phyloP scores from a whole-genome alignment of 768 basidiomycete species.

The Psilocybe cyanescens region DNA sequence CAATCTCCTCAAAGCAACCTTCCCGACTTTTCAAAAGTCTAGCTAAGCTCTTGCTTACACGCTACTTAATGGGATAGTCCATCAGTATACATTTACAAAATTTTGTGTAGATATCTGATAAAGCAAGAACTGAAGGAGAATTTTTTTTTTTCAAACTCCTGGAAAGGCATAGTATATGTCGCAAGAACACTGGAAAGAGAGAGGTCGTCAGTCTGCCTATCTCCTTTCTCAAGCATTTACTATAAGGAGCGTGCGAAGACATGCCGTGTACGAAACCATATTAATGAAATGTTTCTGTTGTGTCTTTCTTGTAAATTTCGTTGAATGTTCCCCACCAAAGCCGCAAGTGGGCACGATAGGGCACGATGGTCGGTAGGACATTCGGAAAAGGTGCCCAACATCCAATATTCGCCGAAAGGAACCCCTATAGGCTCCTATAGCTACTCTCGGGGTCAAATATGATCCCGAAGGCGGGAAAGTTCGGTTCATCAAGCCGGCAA shows the following conservation, averaged over 20 bases:
- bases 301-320: background rate
- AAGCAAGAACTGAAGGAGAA: no score
- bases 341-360: background rate
- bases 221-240: constrained; percentile 10
- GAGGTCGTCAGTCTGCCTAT: constrained; percentile 14
- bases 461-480: background rate
- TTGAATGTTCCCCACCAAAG: background rate
- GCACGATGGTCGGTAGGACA: background rate
- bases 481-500: background rate
- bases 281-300: background rate
- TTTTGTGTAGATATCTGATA: no score
- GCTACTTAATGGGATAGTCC: no score
- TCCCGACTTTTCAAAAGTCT: no score
- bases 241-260: background rate
- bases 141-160: no score
- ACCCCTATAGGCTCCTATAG: background rate
- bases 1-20: no score
- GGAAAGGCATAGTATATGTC: background rate
- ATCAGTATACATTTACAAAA: no score
- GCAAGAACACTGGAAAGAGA: background rate
- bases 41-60: no score
- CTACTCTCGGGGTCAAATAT: background rate
- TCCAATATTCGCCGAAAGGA: background rate
- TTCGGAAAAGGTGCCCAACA: background rate
- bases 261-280: background rate